Conservation (phyloP, 495 filamentous ascomycete species). For the Xylaria flabelliformis region DNA sequence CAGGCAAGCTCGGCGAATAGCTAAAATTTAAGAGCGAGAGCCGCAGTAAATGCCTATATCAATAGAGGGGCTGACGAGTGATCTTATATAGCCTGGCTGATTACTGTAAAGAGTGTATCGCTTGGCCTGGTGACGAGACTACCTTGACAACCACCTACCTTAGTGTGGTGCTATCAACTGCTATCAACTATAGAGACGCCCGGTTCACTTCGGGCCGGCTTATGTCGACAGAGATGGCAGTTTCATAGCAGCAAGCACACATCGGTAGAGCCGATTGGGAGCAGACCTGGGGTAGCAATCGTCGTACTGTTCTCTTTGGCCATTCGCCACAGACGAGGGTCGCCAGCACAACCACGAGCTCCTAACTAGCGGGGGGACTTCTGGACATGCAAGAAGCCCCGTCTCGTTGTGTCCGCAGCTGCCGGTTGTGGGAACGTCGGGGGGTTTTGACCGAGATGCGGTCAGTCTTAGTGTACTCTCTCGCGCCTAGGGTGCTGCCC, state of each 20-base stretch:
- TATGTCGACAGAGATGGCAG: conserved; percentile 11
- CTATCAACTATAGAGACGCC: conserved; percentile 2
- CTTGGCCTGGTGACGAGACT: neutral
- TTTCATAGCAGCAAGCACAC: neutral
- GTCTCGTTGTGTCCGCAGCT: conserved; percentile 10
- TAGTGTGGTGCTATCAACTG: conserved; percentile 5
- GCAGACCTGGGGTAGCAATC: neutral
- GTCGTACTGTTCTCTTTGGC: neutral
- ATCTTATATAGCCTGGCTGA: conserved; percentile 26
- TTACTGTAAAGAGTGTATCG: conserved; percentile 22
- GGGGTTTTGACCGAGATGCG: conserved; percentile 27
- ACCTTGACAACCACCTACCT: neutral
- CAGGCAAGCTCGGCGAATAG: neutral
- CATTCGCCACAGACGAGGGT: neutral
- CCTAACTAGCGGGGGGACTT: neutral
- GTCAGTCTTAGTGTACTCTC: conserved; percentile 24
- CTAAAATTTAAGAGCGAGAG: neutral
- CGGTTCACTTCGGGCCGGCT: conserved; percentile 23
- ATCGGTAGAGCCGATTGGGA: neutral
- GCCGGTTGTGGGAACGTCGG: conserved; percentile 12
- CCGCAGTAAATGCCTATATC: neutral
- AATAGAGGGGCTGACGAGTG: conserved; percentile 14
- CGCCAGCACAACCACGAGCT: neutral
- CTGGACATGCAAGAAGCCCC: conserved; percentile 8
- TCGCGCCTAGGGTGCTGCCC: conserved; percentile 9